Conservation (phyloP, 345 rosid genomes). For the Atalantia buxifolia region DNA sequence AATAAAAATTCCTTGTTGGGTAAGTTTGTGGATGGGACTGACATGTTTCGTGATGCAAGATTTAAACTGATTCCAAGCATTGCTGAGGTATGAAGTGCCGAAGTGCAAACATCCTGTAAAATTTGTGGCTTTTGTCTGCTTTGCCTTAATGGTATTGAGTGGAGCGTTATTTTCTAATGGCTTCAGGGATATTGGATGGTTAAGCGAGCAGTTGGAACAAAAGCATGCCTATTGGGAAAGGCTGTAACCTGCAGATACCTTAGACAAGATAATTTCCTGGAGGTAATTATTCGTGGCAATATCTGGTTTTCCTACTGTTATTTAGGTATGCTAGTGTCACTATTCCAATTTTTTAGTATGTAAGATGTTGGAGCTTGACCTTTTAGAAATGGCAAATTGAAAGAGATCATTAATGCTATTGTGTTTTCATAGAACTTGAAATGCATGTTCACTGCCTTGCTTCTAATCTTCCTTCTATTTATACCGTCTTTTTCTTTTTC, state of each 20-base stretch:
- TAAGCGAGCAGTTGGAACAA: conserved; percentile 97
- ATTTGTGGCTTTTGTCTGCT: not conserved
- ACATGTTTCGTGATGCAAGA: conserved; percentile 76
- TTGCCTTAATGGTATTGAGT: not conserved
- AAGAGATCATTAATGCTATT: not conserved
- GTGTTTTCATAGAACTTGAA: not conserved
- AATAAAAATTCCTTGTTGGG: conserved; percentile 68
- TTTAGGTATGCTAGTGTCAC: not conserved
- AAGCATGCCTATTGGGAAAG: conserved; percentile 94
- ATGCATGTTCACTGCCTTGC: not conserved
- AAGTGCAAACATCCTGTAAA: not conserved
- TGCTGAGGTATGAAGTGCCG: conserved; percentile 56
- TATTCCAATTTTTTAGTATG: not conserved
- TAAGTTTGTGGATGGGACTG: conserved; percentile 80
- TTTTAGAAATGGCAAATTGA: not conserved
- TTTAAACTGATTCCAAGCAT: conserved; percentile 94
- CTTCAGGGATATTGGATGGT: conserved; percentile 99
- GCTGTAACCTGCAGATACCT: conserved; percentile 95
- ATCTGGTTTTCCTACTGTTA: not conserved
- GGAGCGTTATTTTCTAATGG: conserved; percentile 5
- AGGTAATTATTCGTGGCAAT: conserved; percentile 40
- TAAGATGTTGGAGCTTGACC: not conserved
- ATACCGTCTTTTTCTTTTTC: not conserved
- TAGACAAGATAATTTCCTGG: conserved; percentile 89
- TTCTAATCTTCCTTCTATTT: not conserved